phyloP scores from a whole-genome alignment of 495 filamentous ascomycete genomes.

The Extremus antarcticus region DNA sequence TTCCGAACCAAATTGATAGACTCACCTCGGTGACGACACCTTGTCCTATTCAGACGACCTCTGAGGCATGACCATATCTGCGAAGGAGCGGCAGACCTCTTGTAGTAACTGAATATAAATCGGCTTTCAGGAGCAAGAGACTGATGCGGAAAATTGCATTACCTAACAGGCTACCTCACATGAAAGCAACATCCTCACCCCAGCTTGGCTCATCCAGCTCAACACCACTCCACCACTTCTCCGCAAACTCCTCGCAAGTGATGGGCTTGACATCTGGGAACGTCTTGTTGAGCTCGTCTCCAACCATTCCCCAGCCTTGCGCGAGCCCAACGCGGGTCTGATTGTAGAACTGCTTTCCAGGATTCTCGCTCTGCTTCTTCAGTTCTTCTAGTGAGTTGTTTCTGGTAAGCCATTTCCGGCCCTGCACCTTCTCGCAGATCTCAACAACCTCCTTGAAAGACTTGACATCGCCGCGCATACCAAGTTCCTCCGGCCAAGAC shows the following conservation, averaged over 20 bases:
- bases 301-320: constrained; percentile 9
- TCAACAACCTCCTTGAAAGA: constrained; percentile 11
- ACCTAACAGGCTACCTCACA: too few species aligned
- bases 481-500: constrained; percentile 12
- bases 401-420: constrained; percentile 14
- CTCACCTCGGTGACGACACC: too few species aligned
- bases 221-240: constrained; percentile 18
- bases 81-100: too few species aligned
- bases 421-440: constrained; percentile 18
- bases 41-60: too few species aligned
- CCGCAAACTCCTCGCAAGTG: constrained; percentile 13
- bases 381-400: constrained; percentile 12
- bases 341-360: constrained; percentile 19
- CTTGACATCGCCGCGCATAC: constrained; percentile 18
- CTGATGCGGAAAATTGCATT: too few species aligned
- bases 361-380: neutral
- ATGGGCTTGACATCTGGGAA: constrained; percentile 14
- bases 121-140: too few species aligned
- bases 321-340: constrained; percentile 12
- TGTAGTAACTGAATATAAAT: too few species aligned
- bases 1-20: too few species aligned
- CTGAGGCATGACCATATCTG: too few species aligned
- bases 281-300: constrained; percentile 8
- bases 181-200: constrained; percentile 7
- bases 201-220: constrained; percentile 11